These are phyloP conservation scores for Penicillium coprophilum DNA, from an alignment of 495 filamentous ascomycete genomes.

Conservation along the genomic window DNA sequence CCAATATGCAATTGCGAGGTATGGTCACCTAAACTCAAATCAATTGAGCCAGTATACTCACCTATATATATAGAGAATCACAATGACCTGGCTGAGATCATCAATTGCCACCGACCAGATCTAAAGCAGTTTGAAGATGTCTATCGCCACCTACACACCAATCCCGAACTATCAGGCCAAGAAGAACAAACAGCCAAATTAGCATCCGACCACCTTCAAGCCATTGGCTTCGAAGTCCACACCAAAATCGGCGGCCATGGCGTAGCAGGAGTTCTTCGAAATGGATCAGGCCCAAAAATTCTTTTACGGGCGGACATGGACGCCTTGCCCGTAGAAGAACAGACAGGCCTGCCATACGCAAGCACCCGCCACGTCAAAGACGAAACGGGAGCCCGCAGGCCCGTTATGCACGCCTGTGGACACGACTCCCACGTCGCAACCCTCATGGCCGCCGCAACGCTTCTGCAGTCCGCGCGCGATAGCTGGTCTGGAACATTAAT, in stretches of 20 bases:
- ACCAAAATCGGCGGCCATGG: slow-evolving; percentile 57
- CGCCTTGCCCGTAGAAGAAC: slow-evolving; percentile 58
- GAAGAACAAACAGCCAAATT: slow-evolving; percentile 46
- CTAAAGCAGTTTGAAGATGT: slow-evolving; percentile 42
- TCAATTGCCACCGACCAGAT: slow-evolving; percentile 29
- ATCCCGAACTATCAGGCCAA: slow-evolving; percentile 54
- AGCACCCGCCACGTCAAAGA: slow-evolving; percentile 45
- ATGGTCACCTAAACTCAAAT: neutral
- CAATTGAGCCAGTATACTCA: neutral
- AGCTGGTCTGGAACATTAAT: slow-evolving; percentile 59
- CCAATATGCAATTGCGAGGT: slow-evolving; percentile 8
- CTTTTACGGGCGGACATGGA: slow-evolving; percentile 63
- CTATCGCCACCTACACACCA: slow-evolving; percentile 48
- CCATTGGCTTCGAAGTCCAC: slow-evolving; percentile 45
- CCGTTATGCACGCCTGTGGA: slow-evolving; percentile 68
- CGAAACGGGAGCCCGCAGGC: slow-evolving; percentile 40
- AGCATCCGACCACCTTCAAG: slow-evolving; percentile 38
- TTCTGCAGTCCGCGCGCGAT: slow-evolving; percentile 39
- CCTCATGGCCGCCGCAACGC: slow-evolving; percentile 51
- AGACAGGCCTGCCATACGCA: slow-evolving; percentile 55
- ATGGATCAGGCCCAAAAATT: slow-evolving; percentile 53
- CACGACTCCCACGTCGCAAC: slow-evolving; percentile 62
- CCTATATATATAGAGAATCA: neutral
- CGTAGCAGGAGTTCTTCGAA: slow-evolving; percentile 53
- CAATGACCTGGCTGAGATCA: slow-evolving; percentile 3